A percentile compares a stretch with the other conserved stretches of the same genome.
Evolutionary conservation across 345 rosid genomes (phyloP).

Genomic region (Ceriops tagal): DNA sequence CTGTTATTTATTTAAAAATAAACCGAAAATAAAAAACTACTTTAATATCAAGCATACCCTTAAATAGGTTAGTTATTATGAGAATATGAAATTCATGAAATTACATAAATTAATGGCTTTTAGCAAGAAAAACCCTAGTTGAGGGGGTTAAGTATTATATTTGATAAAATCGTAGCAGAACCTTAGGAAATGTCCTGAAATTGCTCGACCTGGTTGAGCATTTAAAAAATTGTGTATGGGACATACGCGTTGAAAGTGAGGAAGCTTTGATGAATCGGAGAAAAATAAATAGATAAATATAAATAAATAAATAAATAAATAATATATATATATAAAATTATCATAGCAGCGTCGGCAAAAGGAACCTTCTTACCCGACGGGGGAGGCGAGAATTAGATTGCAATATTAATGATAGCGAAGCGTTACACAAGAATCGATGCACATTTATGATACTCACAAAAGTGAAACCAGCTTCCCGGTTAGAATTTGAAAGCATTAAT

Average conservation of each 20-base stretch:
- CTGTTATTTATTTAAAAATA: too few relatives aligned
- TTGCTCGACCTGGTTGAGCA: conserved; percentile 21
- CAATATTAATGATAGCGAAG: not conserved
- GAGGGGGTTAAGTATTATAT: not conserved
- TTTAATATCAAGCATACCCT: too few relatives aligned
- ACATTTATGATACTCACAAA: conserved; percentile 11
- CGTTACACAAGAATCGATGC: not conserved
- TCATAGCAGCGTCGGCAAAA: conserved; percentile 42
- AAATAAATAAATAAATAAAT: too few relatives aligned
- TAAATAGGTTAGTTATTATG: too few relatives aligned
- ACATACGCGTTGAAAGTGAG: not conserved
- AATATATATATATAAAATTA: too few relatives aligned
- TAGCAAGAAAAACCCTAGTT: conserved; percentile 15
- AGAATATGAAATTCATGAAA: not conserved
- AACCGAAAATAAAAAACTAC: too few relatives aligned
- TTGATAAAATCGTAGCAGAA: conserved; percentile 8
- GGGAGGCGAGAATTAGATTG: not conserved
- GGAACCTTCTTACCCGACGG: conserved; percentile 12
- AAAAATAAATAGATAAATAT: too few relatives aligned
- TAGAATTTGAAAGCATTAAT: not conserved
- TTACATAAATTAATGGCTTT: not conserved
- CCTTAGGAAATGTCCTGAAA: conserved; percentile 20
- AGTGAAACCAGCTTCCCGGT: not conserved
- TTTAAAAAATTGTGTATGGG: conserved; percentile 12
- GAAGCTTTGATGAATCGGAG: not conserved